These are phyloP conservation scores for Fusarium sublunatum DNA, from an alignment of 2,329 filamentous ascomycete species.

Conservation along the genomic window DNA sequence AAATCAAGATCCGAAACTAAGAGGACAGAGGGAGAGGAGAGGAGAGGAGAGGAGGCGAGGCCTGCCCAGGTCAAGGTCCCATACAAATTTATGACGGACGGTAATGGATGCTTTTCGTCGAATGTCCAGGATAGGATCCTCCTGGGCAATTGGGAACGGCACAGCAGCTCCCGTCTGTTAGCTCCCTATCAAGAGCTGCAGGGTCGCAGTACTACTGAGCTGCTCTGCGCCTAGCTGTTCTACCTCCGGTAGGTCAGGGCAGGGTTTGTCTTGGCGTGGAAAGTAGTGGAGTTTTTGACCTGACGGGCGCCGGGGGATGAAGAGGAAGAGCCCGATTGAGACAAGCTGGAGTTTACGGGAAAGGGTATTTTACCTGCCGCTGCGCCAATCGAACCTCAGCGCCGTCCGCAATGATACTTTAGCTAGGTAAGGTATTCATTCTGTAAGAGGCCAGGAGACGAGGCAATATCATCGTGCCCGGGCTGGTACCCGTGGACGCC, in stretches of 20 bases:
- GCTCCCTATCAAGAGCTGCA: conserved; percentile 11
- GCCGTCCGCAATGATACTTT: too few species aligned
- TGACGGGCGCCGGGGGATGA: conserved; percentile 1
- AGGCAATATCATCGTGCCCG: too few species aligned
- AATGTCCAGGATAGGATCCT: background rate
- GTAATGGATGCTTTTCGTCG: background rate
- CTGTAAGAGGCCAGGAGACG: too few species aligned
- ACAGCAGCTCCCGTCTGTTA: conserved; percentile 16
- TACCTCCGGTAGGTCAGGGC: conserved; percentile 9
- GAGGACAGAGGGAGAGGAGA: background rate
- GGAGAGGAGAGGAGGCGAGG: background rate
- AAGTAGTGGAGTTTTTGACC: conserved; percentile 24
- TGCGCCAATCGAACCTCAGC: conserved; percentile 15
- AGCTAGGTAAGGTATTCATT: too few species aligned
- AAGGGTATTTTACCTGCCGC: background rate
- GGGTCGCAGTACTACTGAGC: conserved; percentile 1
- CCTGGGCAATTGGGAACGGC: conserved; percentile 3
- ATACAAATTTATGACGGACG: conserved; percentile 25
- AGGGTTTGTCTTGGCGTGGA: conserved; percentile 26
- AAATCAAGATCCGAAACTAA: conserved; percentile 8
- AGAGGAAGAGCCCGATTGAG: background rate
- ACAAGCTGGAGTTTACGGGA: too few species aligned
- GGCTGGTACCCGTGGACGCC: background rate
- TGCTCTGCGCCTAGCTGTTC: conserved; percentile 7
- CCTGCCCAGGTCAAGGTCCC: background rate